Evolutionary conservation across 1,284 basidiomycete species (phyloP), one percentile per base, ranked within the genome.

Genomic region (Pulveroboletus sp.): DNA sequence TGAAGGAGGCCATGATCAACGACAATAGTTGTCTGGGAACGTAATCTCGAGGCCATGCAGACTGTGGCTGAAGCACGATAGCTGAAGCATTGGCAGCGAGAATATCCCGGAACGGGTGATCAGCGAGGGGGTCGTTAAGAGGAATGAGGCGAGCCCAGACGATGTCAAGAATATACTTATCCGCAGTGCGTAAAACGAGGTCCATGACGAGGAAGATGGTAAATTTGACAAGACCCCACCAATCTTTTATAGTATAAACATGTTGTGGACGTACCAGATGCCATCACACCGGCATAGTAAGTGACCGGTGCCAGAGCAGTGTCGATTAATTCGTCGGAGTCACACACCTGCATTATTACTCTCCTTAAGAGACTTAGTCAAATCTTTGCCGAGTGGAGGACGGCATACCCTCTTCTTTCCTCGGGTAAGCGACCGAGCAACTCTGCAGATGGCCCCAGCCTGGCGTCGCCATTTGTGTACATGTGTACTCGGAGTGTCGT

Each of bases 31-130:
- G 96, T 36, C 96, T 83, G 0, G 83, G 81, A 9, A 95, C 69
- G 69, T 89, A 86, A 67, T 94, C 88, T 47, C 94, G 82, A 0
- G 91, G 83, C 87, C 91, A 92, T 42, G 87, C 88, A 4, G 89
- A 90, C 50, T 67, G 59, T 1, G 58, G 35, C 52, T 63, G 46
- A 5, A 65, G 48, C 5, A 49, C 22, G 26, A 66, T 50, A 6
- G 68, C 44, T 6, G 74, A 65, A 25, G 67, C 57, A 39, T 74
- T 75, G 38, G 72, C 26, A 14, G 71, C 65, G 17, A 62, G 43
- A 43, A 78, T 54, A 22, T 40, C n/a, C n/a, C n/a, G 33, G 15
- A 22, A 33, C 61, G 52, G 62, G 52, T 61, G 65, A 65, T 58
- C 70, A 69, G 43, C 62, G 68, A 63, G 62, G 66, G 66, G 68